Evolutionary conservation across 164 flowering plant genomes (phyloP), one percentile per base, ranked within the genome.

Genomic region (Akebia trifoliata): DNA sequence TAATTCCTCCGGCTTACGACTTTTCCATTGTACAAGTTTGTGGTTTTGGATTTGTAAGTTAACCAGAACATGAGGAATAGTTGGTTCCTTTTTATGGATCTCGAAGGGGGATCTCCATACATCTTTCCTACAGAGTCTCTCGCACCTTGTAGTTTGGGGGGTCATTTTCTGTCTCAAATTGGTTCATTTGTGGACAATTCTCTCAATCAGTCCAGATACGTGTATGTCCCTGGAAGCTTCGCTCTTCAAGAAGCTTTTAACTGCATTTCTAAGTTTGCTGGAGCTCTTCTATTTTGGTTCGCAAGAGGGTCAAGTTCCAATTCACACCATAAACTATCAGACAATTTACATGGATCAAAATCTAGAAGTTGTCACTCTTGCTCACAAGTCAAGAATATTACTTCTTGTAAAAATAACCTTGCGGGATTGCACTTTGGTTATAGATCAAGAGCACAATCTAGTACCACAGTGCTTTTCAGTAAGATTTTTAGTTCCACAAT

Each of bases 161-260:
- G 56, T 57, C 72, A 77, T 49, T 57, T 74, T 17, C 54, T 73
- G 45, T 70, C 81, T 8, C 76, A 70, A 24, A 56, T 79, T 22
- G 46, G 65, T 50, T 73, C 74, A 21, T 64, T 79, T 38, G 57
- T 71, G 11, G 86, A 84, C 54, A 74, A 51, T 50, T 74, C 84
- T 15, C 24, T 66, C 9, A 6, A 45, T 32, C 63, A 64, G 8
- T 73, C 79, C 28, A 59, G 66, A 53, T 38, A 45, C 29, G 35
- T 77, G 8, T 57, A 56, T 65, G 67, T 67, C 32, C 78, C 85
- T 30, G 85, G 87, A 50, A 79, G 76, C 67, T 22, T 70, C 22
- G 93, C 85, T 12, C 60, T 89, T 29, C 80, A 75, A 40, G 97
- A 80, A 64, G 87, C 86, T 53, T 72, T 89, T 57, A 68, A 57